Conservation (phyloP, 1,284 basidiomycete genomes). For the Rhodotorula sp. region DNA sequence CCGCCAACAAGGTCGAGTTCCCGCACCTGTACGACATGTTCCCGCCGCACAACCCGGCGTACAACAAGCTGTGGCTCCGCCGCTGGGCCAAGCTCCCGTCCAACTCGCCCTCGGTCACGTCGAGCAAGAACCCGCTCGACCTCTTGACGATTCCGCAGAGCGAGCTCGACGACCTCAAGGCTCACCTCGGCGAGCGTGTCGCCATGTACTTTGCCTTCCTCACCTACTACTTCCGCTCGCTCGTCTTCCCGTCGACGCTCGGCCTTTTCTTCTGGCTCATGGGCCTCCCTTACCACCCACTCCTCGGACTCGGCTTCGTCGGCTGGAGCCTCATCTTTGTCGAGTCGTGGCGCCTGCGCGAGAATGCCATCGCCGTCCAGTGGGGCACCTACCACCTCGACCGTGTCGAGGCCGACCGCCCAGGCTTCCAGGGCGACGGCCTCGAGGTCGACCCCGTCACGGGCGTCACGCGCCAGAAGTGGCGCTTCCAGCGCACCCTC, state of each 20-base stretch:
- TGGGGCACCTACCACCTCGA: constrained; percentile 77
- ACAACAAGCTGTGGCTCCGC: constrained; percentile 71
- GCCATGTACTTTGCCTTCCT: constrained; percentile 92
- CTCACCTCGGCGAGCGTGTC: constrained; percentile 78
- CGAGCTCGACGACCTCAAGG: constrained; percentile 62
- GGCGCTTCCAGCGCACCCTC: constrained; percentile 25
- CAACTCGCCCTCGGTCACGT: constrained; percentile 52
- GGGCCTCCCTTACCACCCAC: constrained; percentile 63
- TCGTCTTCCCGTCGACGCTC: constrained; percentile 49
- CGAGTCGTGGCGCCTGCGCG: constrained; percentile 82
- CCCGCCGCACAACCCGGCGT: constrained; percentile 72
- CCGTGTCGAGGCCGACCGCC: constrained; percentile 72
- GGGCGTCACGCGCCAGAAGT: constrained; percentile 30
- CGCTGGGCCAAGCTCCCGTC: constrained; percentile 63
- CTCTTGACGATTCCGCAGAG: constrained; percentile 55
- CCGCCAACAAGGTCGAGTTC: constrained; percentile 57
- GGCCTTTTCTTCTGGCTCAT: constrained; percentile 58
- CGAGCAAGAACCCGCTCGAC: constrained; percentile 19
- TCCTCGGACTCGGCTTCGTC: constrained; percentile 73
- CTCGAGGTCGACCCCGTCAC: constrained; percentile 39
- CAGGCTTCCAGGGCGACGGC: constrained; percentile 58
- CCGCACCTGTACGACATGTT: constrained; percentile 74
- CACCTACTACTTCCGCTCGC: constrained; percentile 64
- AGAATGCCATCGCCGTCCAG: constrained; percentile 73
- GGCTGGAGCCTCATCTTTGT: constrained; percentile 83